Evolutionary conservation across 345 rosid genomes (phyloP), one percentile per base, ranked within the genome.

Genomic region (Barbarea vulgaris): DNA sequence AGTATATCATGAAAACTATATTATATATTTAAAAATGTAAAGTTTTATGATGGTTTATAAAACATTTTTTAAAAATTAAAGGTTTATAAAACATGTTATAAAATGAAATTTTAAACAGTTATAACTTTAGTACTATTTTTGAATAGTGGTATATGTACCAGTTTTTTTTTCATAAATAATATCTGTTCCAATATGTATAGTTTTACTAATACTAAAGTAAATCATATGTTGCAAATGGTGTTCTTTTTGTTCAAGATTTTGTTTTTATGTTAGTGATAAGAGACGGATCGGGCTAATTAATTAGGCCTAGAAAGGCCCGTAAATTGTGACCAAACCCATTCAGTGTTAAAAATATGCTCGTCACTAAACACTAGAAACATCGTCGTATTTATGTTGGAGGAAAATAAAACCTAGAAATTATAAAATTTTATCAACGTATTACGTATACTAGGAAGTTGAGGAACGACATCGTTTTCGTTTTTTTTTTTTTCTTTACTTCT

Each of bases 241-340:
- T 15, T n/a, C 3, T 30, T 6, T 14, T 24, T 52, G 44, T 12
- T 37, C 15, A 15, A 37, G 44, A 39, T 4, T 39, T 12, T 41
- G 4, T 14, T 41, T 39, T 39, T 37, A 11, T 6, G 17, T 4
- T 39, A 41, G 21, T 39, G 53, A 27, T n/a, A 3, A 65, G 44
- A 34, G 50, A 60, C 9, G 39, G 17, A 30, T 22, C 0, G 17
- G 50, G 41, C 50, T 66, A 56, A 22, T 33, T 0, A 5, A 33
- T 13, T 33, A 39, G 60, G 72, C 58, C 72, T 9, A 17, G 6
- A 28, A 34, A 27, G 72, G 66, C 59, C 57, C 11, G 18, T 30
- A 3, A 15, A 48, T 48, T 14, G 7, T 59, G 21, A 22, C 6
- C 13, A 42, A 56, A 31, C 36, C 56, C 69, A 65, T 6, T 12